A percentile compares a stretch with the other conserved stretches of the same genome.
Evolutionary conservation across 2,329 filamentous ascomycete species (phyloP).

Genomic region (Beauveria caledonica): DNA sequence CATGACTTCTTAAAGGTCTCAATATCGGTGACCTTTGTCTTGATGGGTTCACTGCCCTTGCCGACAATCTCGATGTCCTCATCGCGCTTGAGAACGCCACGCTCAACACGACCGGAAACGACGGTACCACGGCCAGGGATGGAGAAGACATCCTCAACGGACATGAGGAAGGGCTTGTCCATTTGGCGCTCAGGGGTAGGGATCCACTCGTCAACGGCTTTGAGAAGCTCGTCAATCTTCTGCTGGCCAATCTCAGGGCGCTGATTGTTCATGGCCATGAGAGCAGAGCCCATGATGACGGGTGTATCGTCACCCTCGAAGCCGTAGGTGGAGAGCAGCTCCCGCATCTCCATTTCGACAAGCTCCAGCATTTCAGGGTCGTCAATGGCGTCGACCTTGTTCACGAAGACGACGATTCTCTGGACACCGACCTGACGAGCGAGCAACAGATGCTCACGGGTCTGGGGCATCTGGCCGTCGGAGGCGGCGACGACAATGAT

Average conservation of each 20-base stretch:
- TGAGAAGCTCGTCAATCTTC: conserved; percentile 87
- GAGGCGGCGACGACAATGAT: conserved; percentile 98
- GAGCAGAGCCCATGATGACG: conserved; percentile 92
- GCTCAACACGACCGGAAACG: conserved; percentile 93
- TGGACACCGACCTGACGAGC: conserved; percentile 97
- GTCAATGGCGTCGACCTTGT: conserved; percentile 97
- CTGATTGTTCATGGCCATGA: conserved; percentile 85
- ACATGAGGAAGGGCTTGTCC: conserved; percentile 99
- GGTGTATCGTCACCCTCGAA: conserved; percentile 98
- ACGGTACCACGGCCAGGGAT: conserved; percentile 93
- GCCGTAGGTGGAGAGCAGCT: conserved; percentile 83
- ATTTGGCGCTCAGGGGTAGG: conserved; percentile 88
- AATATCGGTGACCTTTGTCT: conserved; percentile 99
- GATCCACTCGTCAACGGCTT: conserved; percentile 91
- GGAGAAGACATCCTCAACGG: conserved; percentile 87
- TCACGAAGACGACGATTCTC: conserved; percentile 97
- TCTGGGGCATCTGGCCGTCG: conserved; percentile 99
- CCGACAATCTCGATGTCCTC: conserved; percentile 91
- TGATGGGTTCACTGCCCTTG: conserved; percentile 73
- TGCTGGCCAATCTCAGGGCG: conserved; percentile 75
- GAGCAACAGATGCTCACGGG: conserved; percentile 93
- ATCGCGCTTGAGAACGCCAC: conserved; percentile 88
- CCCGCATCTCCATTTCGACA: conserved; percentile 99
- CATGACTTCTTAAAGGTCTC: conserved; percentile 99
- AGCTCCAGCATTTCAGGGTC: conserved; percentile 99